Evolutionary conservation across 805 yeast genomes (phyloP).

Genomic region (Ogataea trehalophila): DNA sequence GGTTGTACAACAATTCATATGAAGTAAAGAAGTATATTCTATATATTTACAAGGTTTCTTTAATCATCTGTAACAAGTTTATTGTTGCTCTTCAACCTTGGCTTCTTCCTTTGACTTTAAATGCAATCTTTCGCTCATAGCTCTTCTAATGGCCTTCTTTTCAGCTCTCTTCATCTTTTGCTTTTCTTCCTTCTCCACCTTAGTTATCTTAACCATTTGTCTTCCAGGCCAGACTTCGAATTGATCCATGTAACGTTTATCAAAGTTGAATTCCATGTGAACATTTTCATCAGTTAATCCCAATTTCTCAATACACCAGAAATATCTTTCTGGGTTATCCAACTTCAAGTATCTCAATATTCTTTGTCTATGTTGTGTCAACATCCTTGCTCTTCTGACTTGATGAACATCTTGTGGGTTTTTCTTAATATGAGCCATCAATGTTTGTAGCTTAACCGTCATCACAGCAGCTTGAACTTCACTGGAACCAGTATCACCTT

Average conservation of each 20-base stretch:
- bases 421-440: constrained; percentile 67
- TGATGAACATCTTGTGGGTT: constrained; percentile 70
- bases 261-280: constrained; percentile 75
- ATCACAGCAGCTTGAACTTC: constrained; percentile 94
- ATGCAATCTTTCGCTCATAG: constrained; percentile 12
- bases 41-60: too few relatives aligned
- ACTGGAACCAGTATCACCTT: constrained; percentile 91
- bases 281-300: constrained; percentile 83
- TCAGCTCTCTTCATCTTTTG: constrained; percentile 44
- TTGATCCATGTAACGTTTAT: constrained; percentile 71
- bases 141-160: constrained; percentile 34
- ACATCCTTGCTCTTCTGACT: constrained; percentile 67
- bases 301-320: constrained; percentile 77
- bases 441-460: constrained; percentile 73
- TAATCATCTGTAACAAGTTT: neutral
- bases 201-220: constrained; percentile 52
- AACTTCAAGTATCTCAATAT: constrained; percentile 77
- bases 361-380: constrained; percentile 86
- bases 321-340: constrained; percentile 76
- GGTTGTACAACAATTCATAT: too few relatives aligned
- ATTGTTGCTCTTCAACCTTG: neutral
- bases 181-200: constrained; percentile 41
- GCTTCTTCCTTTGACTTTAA: neutral
- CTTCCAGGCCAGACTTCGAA: constrained; percentile 75
- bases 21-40: too few relatives aligned